Base-by-base conservation (phyloP, 2,329 filamentous ascomycete genomes). In the Venturia oleaginea region DNA sequence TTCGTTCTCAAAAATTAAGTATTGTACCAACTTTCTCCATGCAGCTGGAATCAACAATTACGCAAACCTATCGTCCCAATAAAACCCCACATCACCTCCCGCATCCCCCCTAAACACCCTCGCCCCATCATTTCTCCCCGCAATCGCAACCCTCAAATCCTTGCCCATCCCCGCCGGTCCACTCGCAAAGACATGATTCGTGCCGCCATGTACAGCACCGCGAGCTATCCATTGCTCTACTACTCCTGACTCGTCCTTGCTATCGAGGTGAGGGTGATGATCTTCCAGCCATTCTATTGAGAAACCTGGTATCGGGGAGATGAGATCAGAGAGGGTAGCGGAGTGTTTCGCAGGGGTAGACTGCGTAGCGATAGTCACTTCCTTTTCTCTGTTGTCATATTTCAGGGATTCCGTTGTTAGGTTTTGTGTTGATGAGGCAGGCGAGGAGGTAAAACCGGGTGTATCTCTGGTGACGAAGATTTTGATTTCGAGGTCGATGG, bases 91-190 rank as follows among this genome's bases (percentile, higher is more conserved):
- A 67, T 74, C 71, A 57, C 67, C 68, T 38, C 70, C 70, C 34
- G 71, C 70, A 3, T 73, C 69, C 15, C 72, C 73, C 61, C 66
- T 73, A 72, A 70, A 73, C 6, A 75, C 72, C n/a, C 70, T 67
- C 1, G 65, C 67, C n/a, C 71, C 72, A 37, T 70, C 69, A 62
- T 73, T 74, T 66, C 65, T 66, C 17, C 66, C 66, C 2, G 73
- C 73, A n/a, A 74, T 66, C 27, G 73, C 71, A 15, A 68, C 68
- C 32, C 72, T 67, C 30, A 75, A 55, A 65, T 75, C 72, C 27
- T 71, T 74, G 19, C 74, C 72, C 70, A 75, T 68, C 13, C 68
- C 70, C 15, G 68, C 70, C 1, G 72, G 72, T 0, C 73, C 73
- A 22, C 70, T 72, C 5, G 71, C 73, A 40, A 72, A 73, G 0